Evolutionary conservation across 2,329 filamentous ascomycete species (phyloP).

Genomic region (Magnaporthales sp.): DNA sequence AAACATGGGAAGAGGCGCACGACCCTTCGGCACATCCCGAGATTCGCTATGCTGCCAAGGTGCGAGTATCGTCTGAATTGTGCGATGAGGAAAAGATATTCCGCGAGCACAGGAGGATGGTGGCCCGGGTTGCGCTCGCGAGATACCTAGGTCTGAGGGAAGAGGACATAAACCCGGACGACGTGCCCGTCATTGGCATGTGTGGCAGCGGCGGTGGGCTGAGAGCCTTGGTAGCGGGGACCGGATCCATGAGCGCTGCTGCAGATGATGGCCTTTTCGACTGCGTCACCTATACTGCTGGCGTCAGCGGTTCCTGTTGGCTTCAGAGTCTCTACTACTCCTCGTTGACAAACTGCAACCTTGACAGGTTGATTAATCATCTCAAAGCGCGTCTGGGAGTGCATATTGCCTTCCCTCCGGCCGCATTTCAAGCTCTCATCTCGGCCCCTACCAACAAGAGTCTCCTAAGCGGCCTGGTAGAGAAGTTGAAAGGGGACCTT

Average conservation of each 20-base stretch:
- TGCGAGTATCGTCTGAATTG: constrained; percentile 72
- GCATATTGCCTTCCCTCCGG: constrained; percentile 88
- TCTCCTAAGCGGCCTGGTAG: constrained; percentile 77
- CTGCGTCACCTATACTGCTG: constrained; percentile 89
- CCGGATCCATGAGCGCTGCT: constrained; percentile 76
- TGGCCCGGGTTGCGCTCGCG: constrained; percentile 66
- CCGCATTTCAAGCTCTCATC: constrained; percentile 72
- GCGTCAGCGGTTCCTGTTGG: constrained; percentile 95
- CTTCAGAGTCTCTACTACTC: constrained; percentile 82
- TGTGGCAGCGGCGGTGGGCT: constrained; percentile 91
- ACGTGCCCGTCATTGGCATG: constrained; percentile 88
- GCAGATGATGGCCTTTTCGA: constrained; percentile 86
- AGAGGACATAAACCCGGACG: constrained; percentile 78
- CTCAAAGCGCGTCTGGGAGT: constrained; percentile 76
- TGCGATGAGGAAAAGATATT: constrained; percentile 79
- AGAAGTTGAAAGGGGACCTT: constrained; percentile 80
- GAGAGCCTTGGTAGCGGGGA: constrained; percentile 80
- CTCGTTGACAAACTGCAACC: constrained; percentile 60
- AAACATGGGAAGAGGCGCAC: constrained; percentile 88
- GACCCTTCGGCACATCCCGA: constrained; percentile 80
- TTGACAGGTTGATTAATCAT: constrained; percentile 69
- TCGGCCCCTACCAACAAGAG: constrained; percentile 89
- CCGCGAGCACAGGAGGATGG: constrained; percentile 55
- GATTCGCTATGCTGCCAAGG: constrained; percentile 70
- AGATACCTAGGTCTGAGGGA: constrained; percentile 73